Evolutionary conservation across 2,329 filamentous ascomycete genomes (phyloP).

Genomic region (Ophiobolus disseminans): DNA sequence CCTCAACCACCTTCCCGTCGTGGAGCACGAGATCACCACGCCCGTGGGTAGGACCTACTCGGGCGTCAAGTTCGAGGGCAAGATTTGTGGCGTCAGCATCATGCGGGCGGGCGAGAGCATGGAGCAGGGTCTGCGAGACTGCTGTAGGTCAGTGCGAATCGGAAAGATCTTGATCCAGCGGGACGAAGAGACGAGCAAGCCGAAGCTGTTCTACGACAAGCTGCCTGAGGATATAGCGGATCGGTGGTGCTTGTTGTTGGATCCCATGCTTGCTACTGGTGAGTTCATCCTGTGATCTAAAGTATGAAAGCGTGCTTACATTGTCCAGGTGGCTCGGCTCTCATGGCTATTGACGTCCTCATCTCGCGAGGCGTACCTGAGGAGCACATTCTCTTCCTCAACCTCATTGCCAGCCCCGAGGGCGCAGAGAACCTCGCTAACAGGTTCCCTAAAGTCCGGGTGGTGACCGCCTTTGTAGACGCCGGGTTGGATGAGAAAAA

Average conservation of each 20-base stretch:
- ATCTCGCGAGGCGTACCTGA: slow-evolving; percentile 91
- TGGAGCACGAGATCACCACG: slow-evolving; percentile 87
- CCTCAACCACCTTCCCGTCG: slow-evolving; percentile 91
- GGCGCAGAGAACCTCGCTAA: slow-evolving; percentile 88
- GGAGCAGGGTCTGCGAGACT: slow-evolving; percentile 96
- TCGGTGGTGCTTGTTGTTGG: slow-evolving; percentile 90
- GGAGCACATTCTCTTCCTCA: slow-evolving; percentile 93
- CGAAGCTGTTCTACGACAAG: slow-evolving; percentile 97
- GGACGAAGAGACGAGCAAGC: slow-evolving; percentile 91
- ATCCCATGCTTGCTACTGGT: slow-evolving; percentile 99
- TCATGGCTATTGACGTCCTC: slow-evolving; percentile 94
- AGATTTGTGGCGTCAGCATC: slow-evolving; percentile 98
- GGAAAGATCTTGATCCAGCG: slow-evolving; percentile 98
- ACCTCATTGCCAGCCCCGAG: slow-evolving; percentile 95
- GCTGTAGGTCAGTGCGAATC: slow-evolving; percentile 96
- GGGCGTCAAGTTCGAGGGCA: slow-evolving; percentile 93
- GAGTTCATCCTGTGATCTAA: slow-evolving; percentile 34
- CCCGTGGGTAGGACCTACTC: slow-evolving; percentile 88
- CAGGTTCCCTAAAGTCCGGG: slow-evolving; percentile 85
- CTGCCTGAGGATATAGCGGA: slow-evolving; percentile 91
- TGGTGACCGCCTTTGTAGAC: slow-evolving; percentile 96
- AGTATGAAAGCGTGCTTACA: slow-evolving; percentile 11
- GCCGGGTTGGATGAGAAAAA: slow-evolving; percentile 97
- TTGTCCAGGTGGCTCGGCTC: slow-evolving; percentile 81
- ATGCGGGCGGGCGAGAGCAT: slow-evolving; percentile 98